These are phyloP conservation scores for Lipomyces starkeyi DNA, from an alignment of 805 yeast genomes.

Conservation along the genomic window DNA sequence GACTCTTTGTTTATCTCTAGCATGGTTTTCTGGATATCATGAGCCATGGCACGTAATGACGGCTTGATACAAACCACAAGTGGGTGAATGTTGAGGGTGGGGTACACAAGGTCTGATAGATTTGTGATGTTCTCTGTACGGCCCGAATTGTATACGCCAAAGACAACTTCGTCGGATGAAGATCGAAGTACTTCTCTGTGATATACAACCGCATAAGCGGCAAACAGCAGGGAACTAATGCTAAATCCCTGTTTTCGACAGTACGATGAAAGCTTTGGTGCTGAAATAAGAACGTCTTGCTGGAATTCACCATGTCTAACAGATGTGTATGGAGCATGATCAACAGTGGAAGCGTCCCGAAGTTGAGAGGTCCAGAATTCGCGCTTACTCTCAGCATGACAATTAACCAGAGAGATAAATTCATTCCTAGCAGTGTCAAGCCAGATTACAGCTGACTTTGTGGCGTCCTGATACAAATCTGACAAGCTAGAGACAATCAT, in stretches of 20 bases:
- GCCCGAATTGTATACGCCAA: slow-evolving; percentile 40
- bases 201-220: slow-evolving; percentile 26
- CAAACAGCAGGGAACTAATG: slow-evolving; percentile 21
- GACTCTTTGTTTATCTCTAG: slow-evolving; percentile 17
- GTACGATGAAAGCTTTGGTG: neutral
- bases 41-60: slow-evolving; percentile 18
- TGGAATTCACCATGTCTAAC: neutral
- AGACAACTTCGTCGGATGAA: slow-evolving; percentile 8
- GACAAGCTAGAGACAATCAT: slow-evolving; percentile 19
- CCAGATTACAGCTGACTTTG: neutral
- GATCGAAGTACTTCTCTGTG: neutral
- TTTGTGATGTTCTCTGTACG: slow-evolving; percentile 28
- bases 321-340: neutral
- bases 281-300: neutral
- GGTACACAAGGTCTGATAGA: slow-evolving; percentile 21
- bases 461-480: slow-evolving; percentile 11
- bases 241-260: slow-evolving; percentile 10
- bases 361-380: slow-evolving; percentile 13
- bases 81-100: slow-evolving; percentile 39
- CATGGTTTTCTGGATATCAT: slow-evolving; percentile 22
- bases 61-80: slow-evolving; percentile 16
- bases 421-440: neutral
- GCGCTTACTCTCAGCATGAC: neutral
- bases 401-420: neutral
- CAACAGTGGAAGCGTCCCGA: neutral